Percentiles rank a stretch among this genome's conserved stretches.
phyloP scores from a whole-genome alignment of 225 moss, liverwort and hornwort species.

The Pseudoscleropodium purum region DNA sequence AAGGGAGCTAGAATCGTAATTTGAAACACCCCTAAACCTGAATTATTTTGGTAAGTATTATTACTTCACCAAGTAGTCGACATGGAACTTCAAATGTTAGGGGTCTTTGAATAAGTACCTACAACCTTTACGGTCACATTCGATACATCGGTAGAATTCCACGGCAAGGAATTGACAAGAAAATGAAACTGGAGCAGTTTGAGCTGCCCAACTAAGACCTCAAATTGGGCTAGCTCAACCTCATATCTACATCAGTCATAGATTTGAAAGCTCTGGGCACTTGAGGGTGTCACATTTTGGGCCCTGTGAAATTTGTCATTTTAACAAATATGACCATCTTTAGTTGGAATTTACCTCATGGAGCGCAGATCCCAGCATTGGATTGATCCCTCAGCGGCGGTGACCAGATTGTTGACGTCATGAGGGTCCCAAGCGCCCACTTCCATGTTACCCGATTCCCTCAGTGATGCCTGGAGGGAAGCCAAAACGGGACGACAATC shows the following conservation, averaged over 20 bases:
- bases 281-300: not conserved
- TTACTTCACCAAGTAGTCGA: not conserved
- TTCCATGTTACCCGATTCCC: conserved; percentile 55
- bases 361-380: conserved; percentile 84
- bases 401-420: conserved; percentile 62
- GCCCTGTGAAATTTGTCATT: not conserved
- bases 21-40: not conserved
- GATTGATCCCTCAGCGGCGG: conserved; percentile 62
- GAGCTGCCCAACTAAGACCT: not conserved
- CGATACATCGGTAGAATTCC: not conserved
- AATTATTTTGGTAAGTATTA: not conserved
- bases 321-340: not conserved
- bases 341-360: conserved; percentile 49
- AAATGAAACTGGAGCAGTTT: not conserved
- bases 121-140: not conserved
- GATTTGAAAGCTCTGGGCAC: not conserved
- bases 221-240: not conserved
- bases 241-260: not conserved
- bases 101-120: not conserved
- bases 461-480: conserved; percentile 28
- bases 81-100: not conserved
- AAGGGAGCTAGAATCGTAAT: not conserved
- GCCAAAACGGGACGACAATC: not conserved
- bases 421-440: conserved; percentile 85
- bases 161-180: not conserved